These are phyloP conservation scores for Apium graveolens DNA, from an alignment of 129 eudicot genomes.

Conservation along the genomic window DNA sequence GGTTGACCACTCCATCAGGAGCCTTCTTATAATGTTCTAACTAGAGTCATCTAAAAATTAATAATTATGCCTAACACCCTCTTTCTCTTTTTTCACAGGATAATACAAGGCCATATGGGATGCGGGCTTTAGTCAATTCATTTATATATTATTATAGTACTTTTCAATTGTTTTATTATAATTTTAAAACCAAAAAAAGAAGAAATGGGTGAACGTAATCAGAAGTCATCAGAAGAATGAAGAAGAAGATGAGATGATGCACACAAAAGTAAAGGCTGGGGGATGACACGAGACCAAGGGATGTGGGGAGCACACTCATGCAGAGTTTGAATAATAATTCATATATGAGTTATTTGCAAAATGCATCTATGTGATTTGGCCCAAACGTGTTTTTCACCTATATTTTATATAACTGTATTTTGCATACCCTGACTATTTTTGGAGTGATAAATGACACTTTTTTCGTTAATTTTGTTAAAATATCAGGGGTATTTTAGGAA, in stretches of 20 bases:
- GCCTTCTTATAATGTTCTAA: too few species aligned
- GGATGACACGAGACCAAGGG: constrained; percentile 12
- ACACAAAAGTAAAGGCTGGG: background rate
- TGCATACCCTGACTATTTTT: too few species aligned
- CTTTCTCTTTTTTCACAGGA: background rate
- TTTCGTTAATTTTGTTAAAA: too few species aligned
- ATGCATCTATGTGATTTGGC: too few species aligned
- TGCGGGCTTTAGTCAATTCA: background rate
- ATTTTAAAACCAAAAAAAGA: too few species aligned
- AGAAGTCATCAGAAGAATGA: background rate
- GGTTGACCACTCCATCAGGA: too few species aligned
- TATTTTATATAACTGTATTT: too few species aligned
- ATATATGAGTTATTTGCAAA: too few species aligned
- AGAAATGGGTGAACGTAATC: background rate
- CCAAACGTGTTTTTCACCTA: too few species aligned
- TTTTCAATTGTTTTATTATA: background rate
- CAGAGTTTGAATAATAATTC: constrained; percentile 21
- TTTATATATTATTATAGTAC: background rate
- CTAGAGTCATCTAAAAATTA: too few species aligned
- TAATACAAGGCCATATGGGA: background rate
- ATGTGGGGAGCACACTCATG: constrained; percentile 38
- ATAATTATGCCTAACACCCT: background rate
- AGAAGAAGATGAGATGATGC: background rate
- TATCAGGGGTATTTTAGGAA: too few species aligned
- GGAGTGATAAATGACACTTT: too few species aligned